These are phyloP conservation scores for Trichoderma sp. DNA, from an alignment of 2,329 filamentous ascomycete species.

Conservation along the genomic window DNA sequence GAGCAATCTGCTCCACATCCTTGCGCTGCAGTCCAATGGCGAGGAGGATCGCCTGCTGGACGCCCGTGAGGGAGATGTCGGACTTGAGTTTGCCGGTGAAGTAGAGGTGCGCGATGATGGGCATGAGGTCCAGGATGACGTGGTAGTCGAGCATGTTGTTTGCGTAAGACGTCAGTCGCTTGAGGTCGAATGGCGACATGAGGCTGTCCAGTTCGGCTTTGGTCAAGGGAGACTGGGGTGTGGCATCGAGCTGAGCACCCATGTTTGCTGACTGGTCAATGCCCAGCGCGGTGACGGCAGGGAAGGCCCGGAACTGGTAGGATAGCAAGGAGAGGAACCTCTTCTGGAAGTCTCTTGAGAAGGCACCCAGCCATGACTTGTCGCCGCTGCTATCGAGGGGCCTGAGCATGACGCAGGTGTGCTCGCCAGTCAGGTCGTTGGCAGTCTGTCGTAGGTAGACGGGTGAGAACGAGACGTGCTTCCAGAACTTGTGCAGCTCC, in stretches of 20 bases:
- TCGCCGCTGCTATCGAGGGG: constrained; percentile 72
- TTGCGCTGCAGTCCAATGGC: constrained; percentile 90
- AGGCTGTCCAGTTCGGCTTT: constrained; percentile 76
- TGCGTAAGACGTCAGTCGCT: constrained; percentile 91
- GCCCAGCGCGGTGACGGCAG: constrained; percentile 75
- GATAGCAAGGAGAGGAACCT: constrained; percentile 89
- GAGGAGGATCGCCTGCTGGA: constrained; percentile 86
- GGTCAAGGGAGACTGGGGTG: constrained; percentile 57
- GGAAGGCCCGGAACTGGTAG: constrained; percentile 87
- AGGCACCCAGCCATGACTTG: constrained; percentile 83
- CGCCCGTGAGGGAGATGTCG: constrained; percentile 71
- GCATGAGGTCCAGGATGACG: constrained; percentile 91
- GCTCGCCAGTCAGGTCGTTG: constrained; percentile 95
- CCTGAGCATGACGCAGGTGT: constrained; percentile 96
- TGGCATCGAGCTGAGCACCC: constrained; percentile 66
- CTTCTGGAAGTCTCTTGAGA: constrained; percentile 88
- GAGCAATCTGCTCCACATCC: constrained; percentile 75
- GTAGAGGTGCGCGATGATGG: constrained; percentile 78
- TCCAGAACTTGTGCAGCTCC: constrained; percentile 94
- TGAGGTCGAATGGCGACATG: constrained; percentile 90
- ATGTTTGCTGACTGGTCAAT: constrained; percentile 83
- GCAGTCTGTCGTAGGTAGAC: constrained; percentile 94
- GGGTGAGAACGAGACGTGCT: constrained; percentile 79
- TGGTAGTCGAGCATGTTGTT: constrained; percentile 98
- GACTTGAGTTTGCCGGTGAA: constrained; percentile 75